Percentiles rank a stretch among this genome's conserved stretches.
Evolutionary conservation across 2,329 filamentous ascomycete species (phyloP).

Genomic region (Colletotrichum liriopes): DNA sequence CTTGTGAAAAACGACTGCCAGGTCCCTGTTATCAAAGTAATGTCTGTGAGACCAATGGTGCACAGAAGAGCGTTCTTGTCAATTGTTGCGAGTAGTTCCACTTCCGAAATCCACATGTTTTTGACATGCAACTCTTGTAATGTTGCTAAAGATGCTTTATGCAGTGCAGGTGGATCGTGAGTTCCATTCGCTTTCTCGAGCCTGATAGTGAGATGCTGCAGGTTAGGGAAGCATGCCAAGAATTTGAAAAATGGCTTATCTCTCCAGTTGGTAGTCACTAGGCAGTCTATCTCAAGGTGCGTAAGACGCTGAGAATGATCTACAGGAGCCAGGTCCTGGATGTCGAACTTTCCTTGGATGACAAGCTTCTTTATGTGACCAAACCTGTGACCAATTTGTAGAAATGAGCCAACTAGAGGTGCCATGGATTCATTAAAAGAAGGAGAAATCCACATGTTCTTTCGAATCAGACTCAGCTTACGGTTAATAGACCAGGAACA

Average conservation of each 20-base stretch:
- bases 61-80: neutral
- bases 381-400: neutral
- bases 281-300: neutral
- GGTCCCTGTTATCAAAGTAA: neutral
- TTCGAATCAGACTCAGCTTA: neutral
- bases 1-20: slow-evolving; percentile 1
- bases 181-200: neutral
- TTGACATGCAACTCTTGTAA: neutral
- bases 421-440: slow-evolving; percentile 15
- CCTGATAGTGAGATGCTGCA: slow-evolving; percentile 9
- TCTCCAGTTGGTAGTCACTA: neutral
- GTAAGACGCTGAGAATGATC: neutral
- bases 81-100: neutral
- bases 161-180: neutral
- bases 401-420: slow-evolving; percentile 4
- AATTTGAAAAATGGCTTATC: neutral
- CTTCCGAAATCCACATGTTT: neutral
- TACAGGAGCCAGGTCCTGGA: neutral
- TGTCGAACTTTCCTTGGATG: neutral
- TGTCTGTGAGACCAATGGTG: neutral
- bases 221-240: neutral
- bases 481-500: neutral
- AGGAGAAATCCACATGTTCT: slow-evolving; percentile 19
- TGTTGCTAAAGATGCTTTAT: neutral
- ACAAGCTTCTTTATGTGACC: neutral